Evolutionary conservation across 495 filamentous ascomycete species (phyloP).

Genomic region (Parathielavia appendiculata): DNA sequence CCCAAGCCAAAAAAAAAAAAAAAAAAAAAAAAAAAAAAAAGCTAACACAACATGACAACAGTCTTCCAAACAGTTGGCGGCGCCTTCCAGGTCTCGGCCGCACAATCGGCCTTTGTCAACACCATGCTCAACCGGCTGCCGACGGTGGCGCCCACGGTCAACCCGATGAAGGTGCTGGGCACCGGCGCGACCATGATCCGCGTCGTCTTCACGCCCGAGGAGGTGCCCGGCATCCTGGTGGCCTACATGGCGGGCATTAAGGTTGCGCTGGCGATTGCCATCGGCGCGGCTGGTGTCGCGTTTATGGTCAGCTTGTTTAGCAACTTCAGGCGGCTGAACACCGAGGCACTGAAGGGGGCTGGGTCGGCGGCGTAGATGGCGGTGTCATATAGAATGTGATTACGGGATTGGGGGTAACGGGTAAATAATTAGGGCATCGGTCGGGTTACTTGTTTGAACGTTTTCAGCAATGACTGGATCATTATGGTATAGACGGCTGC

Average conservation of each 20-base stretch:
- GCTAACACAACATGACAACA: constrained; percentile 37
- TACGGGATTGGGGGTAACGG: neutral
- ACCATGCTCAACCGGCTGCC: constrained; percentile 33
- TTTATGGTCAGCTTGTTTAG: constrained; percentile 27
- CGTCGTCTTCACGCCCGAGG: constrained; percentile 31
- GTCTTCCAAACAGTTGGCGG: constrained; percentile 50
- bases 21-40: neutral
- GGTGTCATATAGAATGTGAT: neutral
- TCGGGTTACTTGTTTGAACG: too few species aligned
- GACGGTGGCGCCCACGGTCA: constrained; percentile 37
- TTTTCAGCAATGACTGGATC: too few species aligned
- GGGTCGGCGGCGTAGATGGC: constrained; percentile 15
- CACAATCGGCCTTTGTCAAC: constrained; percentile 48
- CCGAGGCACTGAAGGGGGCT: constrained; percentile 17
- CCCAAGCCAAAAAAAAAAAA: neutral
- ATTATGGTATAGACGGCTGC: too few species aligned
- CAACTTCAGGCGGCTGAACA: constrained; percentile 25
- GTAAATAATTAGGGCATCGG: neutral
- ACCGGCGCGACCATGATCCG: constrained; percentile 41
- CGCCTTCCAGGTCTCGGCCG: constrained; percentile 45
- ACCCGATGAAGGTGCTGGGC: constrained; percentile 38
- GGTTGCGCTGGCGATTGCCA: constrained; percentile 40
- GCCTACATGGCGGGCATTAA: constrained; percentile 58
- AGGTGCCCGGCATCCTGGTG: constrained; percentile 47
- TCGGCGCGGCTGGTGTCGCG: constrained; percentile 27